Evolutionary conservation across 2,329 filamentous ascomycete genomes (phyloP), one percentile per base, ranked within the genome.

Genomic region (Apiospora hydei): DNA sequence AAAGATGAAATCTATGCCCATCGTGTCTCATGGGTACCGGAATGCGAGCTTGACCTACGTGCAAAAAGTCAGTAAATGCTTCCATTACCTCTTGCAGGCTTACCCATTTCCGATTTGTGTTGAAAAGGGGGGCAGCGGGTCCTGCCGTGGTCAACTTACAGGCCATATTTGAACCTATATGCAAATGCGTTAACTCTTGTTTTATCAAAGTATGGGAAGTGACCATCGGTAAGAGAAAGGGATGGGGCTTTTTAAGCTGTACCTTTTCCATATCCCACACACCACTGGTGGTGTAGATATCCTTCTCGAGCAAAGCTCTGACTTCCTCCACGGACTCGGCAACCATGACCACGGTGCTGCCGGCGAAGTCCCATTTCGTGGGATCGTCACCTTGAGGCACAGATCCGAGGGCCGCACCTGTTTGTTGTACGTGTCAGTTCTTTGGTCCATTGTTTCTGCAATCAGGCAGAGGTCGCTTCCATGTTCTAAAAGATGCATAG

Each of bases 191-290:
- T 34, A 44, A 8, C 24, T 47, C 30, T 2, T n/a, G 14, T 34
- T 57, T 24, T 21, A 5, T 21, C n/a, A 30, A 57, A 75, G 72
- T 47, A 41, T 10, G 11, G 41, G 41, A 8, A 34, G 4, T 41
- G 64, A 38, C 47, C 69, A 46, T 16, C 51, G 18, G 51, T 67
- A 30, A 18, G 4, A 67, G 38, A 4, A 34, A 8, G 34, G 34
- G 30, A 5, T 8, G 57, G 21, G 30, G 34, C 10, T 4, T n/a
- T 5, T 24, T 7, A 44, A n/a, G 61, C 78, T 80, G 77, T 74
- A 89, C 89, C 77, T 93, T 93, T 47, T 91, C 88, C 72, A 93
- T 79, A 84, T 98, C 94, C 95, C 95, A 98, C 11, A 97, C 94
- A 0, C 91, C 93, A 61, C 82, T 86, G 73, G 83, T 87, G 13